phyloP scores from a whole-genome alignment of 2,329 filamentous ascomycete species.

The Sarocladiaceae sp. region DNA sequence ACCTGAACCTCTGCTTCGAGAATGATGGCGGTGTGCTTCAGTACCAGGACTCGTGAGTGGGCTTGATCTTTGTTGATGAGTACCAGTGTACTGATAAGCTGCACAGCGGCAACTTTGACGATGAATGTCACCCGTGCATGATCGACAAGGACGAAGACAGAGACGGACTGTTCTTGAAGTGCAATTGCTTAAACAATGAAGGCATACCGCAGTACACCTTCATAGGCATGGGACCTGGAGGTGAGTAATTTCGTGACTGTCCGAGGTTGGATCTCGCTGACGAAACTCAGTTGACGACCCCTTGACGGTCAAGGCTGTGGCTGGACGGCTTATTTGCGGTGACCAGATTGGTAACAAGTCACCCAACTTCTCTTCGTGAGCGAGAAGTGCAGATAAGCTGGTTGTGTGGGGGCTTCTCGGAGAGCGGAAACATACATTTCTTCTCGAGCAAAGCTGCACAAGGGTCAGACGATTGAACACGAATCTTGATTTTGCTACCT shows the following conservation, averaged over 20 bases:
- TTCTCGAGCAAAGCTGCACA: too few relatives aligned
- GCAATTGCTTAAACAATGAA: slow-evolving; percentile 14
- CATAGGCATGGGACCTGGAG: slow-evolving; percentile 13
- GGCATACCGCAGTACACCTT: slow-evolving; percentile 11
- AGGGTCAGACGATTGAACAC: too few relatives aligned
- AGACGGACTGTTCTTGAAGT: slow-evolving; percentile 14
- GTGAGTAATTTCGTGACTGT: slow-evolving; percentile 10
- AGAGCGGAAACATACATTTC: too few relatives aligned
- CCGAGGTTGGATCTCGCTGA: background rate
- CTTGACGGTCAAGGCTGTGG: slow-evolving; percentile 12
- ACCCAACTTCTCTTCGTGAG: background rate
- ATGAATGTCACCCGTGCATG: slow-evolving; percentile 17
- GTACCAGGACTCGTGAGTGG: slow-evolving; percentile 15
- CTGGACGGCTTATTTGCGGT: slow-evolving; percentile 17
- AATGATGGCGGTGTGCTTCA: slow-evolving; percentile 15
- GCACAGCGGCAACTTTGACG: slow-evolving; percentile 17
- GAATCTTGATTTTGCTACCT: too few relatives aligned
- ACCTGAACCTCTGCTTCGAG: slow-evolving; percentile 19
- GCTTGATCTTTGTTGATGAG: background rate
- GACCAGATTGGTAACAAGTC: slow-evolving; percentile 14
- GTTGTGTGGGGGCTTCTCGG: background rate
- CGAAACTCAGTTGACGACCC: slow-evolving; percentile 11
- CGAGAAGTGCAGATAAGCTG: background rate
- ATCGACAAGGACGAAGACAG: slow-evolving; percentile 8
- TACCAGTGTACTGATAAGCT: background rate